Base-by-base conservation (phyloP, 192 early-diverging fungal species). In the Helicostylum pulchrum region DNA sequence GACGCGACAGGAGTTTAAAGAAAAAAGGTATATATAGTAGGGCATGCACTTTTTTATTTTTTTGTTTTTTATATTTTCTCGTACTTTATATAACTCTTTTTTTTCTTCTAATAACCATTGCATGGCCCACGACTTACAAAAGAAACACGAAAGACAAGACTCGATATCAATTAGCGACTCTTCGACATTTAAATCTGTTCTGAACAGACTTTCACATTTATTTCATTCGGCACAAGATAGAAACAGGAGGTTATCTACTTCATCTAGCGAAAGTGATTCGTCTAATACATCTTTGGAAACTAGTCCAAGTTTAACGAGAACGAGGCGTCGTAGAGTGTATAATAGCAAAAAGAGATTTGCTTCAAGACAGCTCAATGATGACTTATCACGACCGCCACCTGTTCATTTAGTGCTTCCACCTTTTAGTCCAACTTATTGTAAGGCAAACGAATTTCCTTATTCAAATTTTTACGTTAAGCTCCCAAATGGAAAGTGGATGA, bases 361-460 rank as follows among this genome's bases (percentile, higher is more conserved):
- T 89, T 64, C 89, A 93, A 80, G 90, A 87, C 78, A 94, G 95
- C 67, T 83, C 90, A 34, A 82, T 81, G 51, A 95, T 90, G 87
- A 88, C 97, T 64, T 97, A 84, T 90, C 90, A 94, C 79, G 96
- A 96, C 36, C 36, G 6, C 1, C 36, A 4, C 36, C 36, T 8
- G 19, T 19, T 39, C 19, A 61, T 12, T 30, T 65, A 31, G n/a
- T 43, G 20, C 45, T 71, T 4, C 70, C 70, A 8, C 70, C 70
- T 12, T 71, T 46, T 20, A 71, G 70, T 61, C 70, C 70, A 2
- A 71, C 70, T 42, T 65, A 65, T 19, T 65, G 63, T 39, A 60
- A 53, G 32, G 56, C 64, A 9, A 65, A 65, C 43, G 58, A 71
- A n/a, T 71, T 71, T 19, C 70, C 70, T 20, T 74, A 74, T 10